Evolutionary conservation across 176 grass and related monocot species (phyloP).

Genomic region (Aegilops sharonensis): DNA sequence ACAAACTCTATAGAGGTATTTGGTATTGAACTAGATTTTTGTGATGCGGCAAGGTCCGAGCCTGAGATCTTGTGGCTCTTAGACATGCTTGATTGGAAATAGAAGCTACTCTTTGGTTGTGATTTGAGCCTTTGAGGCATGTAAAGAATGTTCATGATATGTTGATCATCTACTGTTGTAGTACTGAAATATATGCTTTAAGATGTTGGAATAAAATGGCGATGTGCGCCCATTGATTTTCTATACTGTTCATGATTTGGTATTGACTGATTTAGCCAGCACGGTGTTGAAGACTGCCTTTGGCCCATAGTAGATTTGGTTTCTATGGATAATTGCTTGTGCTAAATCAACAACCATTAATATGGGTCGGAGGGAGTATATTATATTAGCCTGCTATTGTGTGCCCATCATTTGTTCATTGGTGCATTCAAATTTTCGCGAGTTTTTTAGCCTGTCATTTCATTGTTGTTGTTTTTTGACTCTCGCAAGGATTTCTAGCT

Average conservation of each 20-base stretch:
- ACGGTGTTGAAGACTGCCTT: background rate
- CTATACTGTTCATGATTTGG: background rate
- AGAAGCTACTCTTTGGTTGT: conserved; percentile 12
- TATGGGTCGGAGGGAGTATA: too few relatives aligned
- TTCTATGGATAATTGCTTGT: too few relatives aligned
- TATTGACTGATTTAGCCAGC: background rate
- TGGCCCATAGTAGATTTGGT: background rate
- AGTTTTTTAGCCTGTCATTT: too few relatives aligned
- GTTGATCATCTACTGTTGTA: conserved; percentile 11
- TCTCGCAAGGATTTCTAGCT: too few relatives aligned
- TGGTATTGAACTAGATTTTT: conserved; percentile 81
- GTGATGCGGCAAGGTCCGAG: conserved; percentile 63
- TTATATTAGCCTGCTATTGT: too few relatives aligned
- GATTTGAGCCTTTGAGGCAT: background rate
- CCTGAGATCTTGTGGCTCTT: conserved; percentile 74
- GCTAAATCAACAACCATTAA: too few relatives aligned
- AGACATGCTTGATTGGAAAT: conserved; percentile 93
- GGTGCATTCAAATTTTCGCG: too few relatives aligned
- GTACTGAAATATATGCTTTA: background rate
- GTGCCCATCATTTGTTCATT: too few relatives aligned
- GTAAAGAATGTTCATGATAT: conserved; percentile 41
- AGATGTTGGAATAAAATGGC: background rate
- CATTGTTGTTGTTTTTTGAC: too few relatives aligned
- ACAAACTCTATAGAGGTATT: conserved; percentile 53
- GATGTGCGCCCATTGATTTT: background rate